phyloP scores from a whole-genome alignment of 1,139 yeast genomes.

The Debaryomyces singareniensis region DNA sequence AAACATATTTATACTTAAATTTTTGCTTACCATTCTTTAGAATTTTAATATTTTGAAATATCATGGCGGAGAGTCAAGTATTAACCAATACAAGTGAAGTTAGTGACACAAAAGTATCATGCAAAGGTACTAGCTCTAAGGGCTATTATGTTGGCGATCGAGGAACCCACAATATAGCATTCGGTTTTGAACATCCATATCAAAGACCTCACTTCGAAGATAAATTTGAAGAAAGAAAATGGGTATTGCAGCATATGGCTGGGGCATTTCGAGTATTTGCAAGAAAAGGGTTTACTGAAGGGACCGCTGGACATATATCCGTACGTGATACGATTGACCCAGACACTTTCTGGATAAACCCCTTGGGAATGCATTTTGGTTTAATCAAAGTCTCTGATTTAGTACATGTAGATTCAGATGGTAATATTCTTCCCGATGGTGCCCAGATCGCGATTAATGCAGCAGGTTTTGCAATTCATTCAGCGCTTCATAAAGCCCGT shows the following conservation, averaged over 20 bases:
- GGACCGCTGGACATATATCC: conserved; percentile 76
- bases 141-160: conserved; percentile 13
- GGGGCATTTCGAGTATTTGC: conserved; percentile 79
- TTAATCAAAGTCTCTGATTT: conserved; percentile 64
- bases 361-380: conserved; percentile 66
- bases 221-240: conserved; percentile 46
- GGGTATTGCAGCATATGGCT: conserved; percentile 72
- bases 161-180: conserved; percentile 45
- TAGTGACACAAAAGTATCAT: background rate
- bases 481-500: conserved; percentile 67
- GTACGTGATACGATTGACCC: conserved; percentile 71
- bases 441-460: conserved; percentile 61
- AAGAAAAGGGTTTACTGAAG: conserved; percentile 65
- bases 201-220: conserved; percentile 47
- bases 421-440: conserved; percentile 61
- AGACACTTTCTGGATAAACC: conserved; percentile 73
- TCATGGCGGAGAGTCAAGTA: background rate
- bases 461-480: conserved; percentile 78
- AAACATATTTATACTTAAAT: no score
- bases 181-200: conserved; percentile 43
- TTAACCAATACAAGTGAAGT: background rate
- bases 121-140: background rate
- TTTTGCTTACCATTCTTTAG: no score
- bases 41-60: no score
- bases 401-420: conserved; percentile 69